Conservation (phyloP, 257 asterid species). For the Solanum chiquidenum region DNA sequence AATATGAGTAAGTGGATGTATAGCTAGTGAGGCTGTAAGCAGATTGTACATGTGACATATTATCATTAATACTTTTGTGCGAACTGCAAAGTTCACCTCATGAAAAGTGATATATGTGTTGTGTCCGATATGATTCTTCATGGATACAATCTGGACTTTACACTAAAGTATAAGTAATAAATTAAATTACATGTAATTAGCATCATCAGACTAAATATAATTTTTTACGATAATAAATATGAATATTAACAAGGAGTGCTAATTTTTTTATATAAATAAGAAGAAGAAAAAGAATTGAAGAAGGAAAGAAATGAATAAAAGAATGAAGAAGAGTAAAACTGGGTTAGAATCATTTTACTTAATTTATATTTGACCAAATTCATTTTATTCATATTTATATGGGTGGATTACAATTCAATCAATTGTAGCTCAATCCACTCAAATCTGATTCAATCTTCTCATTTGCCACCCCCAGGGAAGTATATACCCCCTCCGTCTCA, state of each 20-base stretch:
- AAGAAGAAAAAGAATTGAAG: neutral
- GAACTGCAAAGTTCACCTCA: neutral
- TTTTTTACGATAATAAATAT: too few relatives aligned
- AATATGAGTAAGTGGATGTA: neutral
- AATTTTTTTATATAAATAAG: too few relatives aligned
- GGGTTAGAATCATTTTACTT: neutral
- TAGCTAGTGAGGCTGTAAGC: neutral
- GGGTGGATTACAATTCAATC: neutral
- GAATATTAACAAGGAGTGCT: fast-evolving
- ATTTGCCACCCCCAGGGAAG: neutral
- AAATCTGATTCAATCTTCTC: neutral
- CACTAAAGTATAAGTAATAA: neutral
- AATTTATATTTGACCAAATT: too few relatives aligned
- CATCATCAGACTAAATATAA: neutral
- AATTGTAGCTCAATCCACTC: neutral
- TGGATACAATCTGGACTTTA: neutral
- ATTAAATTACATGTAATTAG: neutral
- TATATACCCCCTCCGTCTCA: fast-evolving
- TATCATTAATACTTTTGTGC: neutral
- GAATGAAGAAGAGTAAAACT: neutral
- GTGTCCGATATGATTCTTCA: neutral
- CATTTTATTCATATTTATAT: too few relatives aligned
- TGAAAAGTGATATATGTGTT: neutral
- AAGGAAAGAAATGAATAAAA: neutral
- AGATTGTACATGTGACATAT: neutral